phyloP scores from a whole-genome alignment of 371 early-diverging fungal species.

The Saksenaea vasiformis region DNA sequence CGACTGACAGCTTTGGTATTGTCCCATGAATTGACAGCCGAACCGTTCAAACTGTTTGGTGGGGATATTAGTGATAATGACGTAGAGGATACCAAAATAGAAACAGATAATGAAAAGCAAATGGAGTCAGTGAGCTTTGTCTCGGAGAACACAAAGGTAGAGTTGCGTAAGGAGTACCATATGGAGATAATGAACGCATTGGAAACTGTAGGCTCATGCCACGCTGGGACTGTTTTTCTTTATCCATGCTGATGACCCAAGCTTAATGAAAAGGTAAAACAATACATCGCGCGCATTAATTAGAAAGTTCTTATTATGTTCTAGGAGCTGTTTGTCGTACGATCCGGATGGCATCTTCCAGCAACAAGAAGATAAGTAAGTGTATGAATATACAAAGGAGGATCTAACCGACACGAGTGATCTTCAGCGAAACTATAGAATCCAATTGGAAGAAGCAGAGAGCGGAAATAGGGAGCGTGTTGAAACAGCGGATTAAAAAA shows the following conservation, averaged over 20 bases:
- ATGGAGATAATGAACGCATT: neutral
- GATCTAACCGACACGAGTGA: neutral
- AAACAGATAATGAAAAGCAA: slow-evolving; percentile 10
- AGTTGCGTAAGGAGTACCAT: neutral
- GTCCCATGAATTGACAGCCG: slow-evolving; percentile 14
- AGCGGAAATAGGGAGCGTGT: neutral
- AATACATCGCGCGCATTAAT: neutral
- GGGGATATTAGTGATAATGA: slow-evolving; percentile 32
- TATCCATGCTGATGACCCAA: slow-evolving; percentile 39
- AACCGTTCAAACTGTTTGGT: slow-evolving; percentile 59
- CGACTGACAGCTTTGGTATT: slow-evolving; percentile 12
- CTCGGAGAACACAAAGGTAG: slow-evolving; percentile 20
- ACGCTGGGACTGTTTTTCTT: slow-evolving; percentile 46
- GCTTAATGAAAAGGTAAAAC: slow-evolving; percentile 38
- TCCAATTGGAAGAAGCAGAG: neutral
- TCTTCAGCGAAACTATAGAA: neutral
- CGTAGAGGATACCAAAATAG: slow-evolving; percentile 15
- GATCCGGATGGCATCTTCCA: slow-evolving; percentile 45
- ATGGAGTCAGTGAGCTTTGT: slow-evolving; percentile 6
- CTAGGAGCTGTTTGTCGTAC: slow-evolving; percentile 48
- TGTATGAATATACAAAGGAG: neutral
- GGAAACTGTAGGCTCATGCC: slow-evolving; percentile 12
- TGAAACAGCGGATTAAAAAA: too few species aligned
- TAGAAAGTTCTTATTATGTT: neutral
- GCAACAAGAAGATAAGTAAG: slow-evolving; percentile 25